Base-by-base conservation (phyloP, 371 early-diverging fungal species). In the Actinomortierella wolfii region DNA sequence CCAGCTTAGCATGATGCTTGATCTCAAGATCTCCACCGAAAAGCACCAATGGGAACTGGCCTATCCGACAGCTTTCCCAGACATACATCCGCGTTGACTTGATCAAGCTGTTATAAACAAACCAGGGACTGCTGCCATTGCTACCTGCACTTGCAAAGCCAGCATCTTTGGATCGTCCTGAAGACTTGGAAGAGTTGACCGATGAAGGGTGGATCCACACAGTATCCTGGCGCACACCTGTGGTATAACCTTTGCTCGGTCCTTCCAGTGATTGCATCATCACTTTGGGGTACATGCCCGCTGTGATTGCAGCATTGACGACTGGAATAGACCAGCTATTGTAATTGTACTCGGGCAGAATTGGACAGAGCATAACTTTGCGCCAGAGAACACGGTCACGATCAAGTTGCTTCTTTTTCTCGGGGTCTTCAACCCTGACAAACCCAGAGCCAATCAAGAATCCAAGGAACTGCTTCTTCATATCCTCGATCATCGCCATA, bases 391-490 rank as follows among this genome's bases (percentile, higher is more conserved):
- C 67, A 28, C 74, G 45, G 28, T 67, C 64, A 45, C 64, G 45
- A 25, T 60, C 59, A 52, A 67, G 25, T 40, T 59, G 21, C n/a
- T 61, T 53, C 39, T 68, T 68, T 3, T 48, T 49, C 15, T 61
- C 60, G 1, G 40, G 52, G 14, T 61, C 51, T 0, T 61, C 56
- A 6, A 80, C 75, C 56, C 73, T 59, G 3, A 93, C 84, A 71
- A 95, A 89, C 0, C 92, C 92, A 48, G 87, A 90, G 25, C 87
- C 86, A n/a, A 82, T 69, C 25, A 95, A 65, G 26, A 93, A 76
- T 1, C 83, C 84, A 26, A 90, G 74, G 41, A 90, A 89, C 73
- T 94, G 94, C 29, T 87, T 85, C 64, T 93, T 93, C 79, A 89
- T 85, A 29, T 89, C 89, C 53, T 94, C 93, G 39, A 94, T 86